These are phyloP conservation scores for Leishmania martiniquensis DNA, from an alignment of 208 protist species.

Conservation along the genomic window DNA sequence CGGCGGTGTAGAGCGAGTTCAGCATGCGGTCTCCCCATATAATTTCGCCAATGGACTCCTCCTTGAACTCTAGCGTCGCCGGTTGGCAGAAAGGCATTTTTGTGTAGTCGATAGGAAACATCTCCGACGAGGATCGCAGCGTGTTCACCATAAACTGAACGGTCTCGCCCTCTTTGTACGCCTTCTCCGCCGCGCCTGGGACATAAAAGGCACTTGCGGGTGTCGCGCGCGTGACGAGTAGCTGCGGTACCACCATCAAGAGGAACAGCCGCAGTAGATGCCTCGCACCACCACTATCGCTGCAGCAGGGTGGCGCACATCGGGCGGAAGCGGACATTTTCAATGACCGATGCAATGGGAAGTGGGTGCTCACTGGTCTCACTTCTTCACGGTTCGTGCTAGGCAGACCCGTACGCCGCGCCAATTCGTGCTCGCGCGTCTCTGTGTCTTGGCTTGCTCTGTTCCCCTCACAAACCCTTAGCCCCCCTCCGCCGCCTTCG, in stretches of 20 bases:
- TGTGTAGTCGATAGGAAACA: conserved; percentile 78
- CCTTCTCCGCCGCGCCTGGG: conserved; percentile 50
- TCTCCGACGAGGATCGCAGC: conserved; percentile 61
- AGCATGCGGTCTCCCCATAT: conserved; percentile 81
- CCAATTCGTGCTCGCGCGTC: too few relatives aligned
- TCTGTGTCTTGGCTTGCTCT: too few relatives aligned
- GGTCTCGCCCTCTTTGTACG: conserved; percentile 47
- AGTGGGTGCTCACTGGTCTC: background rate
- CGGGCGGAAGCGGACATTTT: background rate
- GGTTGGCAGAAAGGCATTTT: conserved; percentile 69
- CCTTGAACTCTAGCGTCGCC: conserved; percentile 29
- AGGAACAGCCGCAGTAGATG: background rate
- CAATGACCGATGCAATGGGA: background rate
- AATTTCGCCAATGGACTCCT: conserved; percentile 70
- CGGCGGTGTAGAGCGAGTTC: conserved; percentile 72
- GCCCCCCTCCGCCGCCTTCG: too few relatives aligned
- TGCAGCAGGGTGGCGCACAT: background rate
- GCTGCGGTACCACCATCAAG: conserved; percentile 1
- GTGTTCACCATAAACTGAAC: conserved; percentile 74
- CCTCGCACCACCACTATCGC: background rate
- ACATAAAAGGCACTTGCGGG: conserved; percentile 55
- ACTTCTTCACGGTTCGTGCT: background rate
- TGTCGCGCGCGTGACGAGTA: conserved; percentile 2
- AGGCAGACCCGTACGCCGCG: background rate
- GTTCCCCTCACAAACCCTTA: too few relatives aligned